phyloP scores from a whole-genome alignment of 2,329 filamentous ascomycete genomes.

The Diaporthe sp. region DNA sequence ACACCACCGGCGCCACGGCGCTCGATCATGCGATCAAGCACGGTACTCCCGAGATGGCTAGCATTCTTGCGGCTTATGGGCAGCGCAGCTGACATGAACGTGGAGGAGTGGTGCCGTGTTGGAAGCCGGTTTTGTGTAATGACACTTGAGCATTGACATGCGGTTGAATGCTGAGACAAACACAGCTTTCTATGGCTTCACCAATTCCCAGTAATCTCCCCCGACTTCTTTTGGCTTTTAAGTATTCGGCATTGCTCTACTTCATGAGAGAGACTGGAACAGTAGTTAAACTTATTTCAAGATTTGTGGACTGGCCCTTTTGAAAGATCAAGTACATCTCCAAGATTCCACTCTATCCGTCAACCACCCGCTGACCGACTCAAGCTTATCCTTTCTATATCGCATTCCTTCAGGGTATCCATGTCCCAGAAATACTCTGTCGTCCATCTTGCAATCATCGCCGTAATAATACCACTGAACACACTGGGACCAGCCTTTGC shows the following conservation, averaged over 20 bases:
- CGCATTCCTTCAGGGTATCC: slow-evolving; percentile 40
- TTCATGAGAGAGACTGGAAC: too few relatives aligned
- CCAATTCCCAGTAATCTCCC: too few relatives aligned
- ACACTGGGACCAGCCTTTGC: slow-evolving; percentile 45
- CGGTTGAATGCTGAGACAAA: too few relatives aligned
- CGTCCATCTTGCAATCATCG: slow-evolving; percentile 48
- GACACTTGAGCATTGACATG: too few relatives aligned
- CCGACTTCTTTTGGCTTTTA: too few relatives aligned
- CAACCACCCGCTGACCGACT: slow-evolving; percentile 29
- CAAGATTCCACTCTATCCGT: slow-evolving; percentile 7
- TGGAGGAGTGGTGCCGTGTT: background rate
- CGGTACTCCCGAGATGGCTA: background rate
- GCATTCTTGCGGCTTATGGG: background rate
- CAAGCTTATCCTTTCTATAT: slow-evolving; percentile 24
- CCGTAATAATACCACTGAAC: slow-evolving; percentile 49
- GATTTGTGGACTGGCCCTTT: too few relatives aligned
- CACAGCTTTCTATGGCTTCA: too few relatives aligned
- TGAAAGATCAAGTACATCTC: background rate
- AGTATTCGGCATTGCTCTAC: too few relatives aligned
- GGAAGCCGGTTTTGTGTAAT: background rate
- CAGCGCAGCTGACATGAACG: background rate
- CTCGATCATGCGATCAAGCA: background rate
- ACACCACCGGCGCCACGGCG: background rate
- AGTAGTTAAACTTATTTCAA: too few relatives aligned
- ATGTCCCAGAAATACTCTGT: slow-evolving; percentile 44